phyloP scores from a whole-genome alignment of 2,329 filamentous ascomycete genomes.

The Blastomyces gilchristii region DNA sequence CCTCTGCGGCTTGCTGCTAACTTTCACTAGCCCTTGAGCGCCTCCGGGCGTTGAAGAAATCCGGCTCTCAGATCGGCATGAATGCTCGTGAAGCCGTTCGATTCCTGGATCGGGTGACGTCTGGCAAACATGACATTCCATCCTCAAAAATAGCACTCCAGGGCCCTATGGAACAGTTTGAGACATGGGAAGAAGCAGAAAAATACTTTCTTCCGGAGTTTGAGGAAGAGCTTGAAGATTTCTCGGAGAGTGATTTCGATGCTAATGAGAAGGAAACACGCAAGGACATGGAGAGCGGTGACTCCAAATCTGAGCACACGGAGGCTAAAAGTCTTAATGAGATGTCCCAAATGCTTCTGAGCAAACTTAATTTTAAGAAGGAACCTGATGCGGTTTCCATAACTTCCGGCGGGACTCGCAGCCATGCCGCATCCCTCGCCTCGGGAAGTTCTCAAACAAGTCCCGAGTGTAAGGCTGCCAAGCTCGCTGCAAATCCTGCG shows the following conservation, averaged over 20 bases:
- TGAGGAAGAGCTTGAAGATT: conserved; percentile 27
- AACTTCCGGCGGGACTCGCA: conserved; percentile 34
- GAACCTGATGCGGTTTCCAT: conserved; percentile 31
- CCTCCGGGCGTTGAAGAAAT: conserved; percentile 36
- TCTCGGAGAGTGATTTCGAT: conserved; percentile 10
- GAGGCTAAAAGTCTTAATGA: conserved; percentile 24
- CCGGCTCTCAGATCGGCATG: conserved; percentile 38
- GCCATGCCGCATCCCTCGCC: conserved; percentile 34
- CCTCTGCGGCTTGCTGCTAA: conserved; percentile 10
- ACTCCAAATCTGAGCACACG: conserved; percentile 8
- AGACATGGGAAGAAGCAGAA: conserved; percentile 38
- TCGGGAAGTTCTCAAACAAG: conserved; percentile 39
- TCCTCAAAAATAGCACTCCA: conserved; percentile 38
- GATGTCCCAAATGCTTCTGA: conserved; percentile 39
- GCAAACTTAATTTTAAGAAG: conserved; percentile 39
- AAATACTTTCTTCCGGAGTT: conserved; percentile 37
- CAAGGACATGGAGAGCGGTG: conserved; percentile 6
- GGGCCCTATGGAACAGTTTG: conserved; percentile 41
- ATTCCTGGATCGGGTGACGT: conserved; percentile 42
- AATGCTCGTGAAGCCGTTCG: conserved; percentile 44
- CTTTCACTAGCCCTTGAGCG: conserved; percentile 34
- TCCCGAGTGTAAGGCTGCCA: conserved; percentile 30
- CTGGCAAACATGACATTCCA: conserved; percentile 36
- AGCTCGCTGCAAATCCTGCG: conserved; percentile 20
- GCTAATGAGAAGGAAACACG: conserved; percentile 9